Conservation (phyloP, 345 rosid genomes). For the Salix brachista region DNA sequence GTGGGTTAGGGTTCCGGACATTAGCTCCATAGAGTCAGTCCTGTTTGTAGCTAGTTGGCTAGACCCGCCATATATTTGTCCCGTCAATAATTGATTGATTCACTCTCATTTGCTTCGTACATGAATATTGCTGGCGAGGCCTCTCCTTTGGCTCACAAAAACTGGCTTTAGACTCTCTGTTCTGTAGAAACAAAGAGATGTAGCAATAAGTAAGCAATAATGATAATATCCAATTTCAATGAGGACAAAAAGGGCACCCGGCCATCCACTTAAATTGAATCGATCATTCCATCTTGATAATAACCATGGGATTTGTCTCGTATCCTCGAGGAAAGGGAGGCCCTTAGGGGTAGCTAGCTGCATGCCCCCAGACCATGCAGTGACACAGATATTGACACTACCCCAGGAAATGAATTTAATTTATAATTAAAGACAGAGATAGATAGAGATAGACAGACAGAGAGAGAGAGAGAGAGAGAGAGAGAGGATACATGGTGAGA, state of each 20-base stretch:
- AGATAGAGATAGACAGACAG: neutral
- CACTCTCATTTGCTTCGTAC: neutral
- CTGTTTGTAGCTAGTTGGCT: neutral
- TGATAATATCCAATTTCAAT: neutral
- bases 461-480: neutral
- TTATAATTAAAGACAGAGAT: neutral
- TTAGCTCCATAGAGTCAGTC: neutral
- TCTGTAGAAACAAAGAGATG: neutral
- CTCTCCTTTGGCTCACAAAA: neutral
- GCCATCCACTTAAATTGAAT: slow-evolving; percentile 20
- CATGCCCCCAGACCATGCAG: neutral
- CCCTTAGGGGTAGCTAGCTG: neutral
- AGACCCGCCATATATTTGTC: neutral
- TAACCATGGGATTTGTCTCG: slow-evolving; percentile 18
- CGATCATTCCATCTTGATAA: slow-evolving; percentile 33
- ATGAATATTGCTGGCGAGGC: neutral
- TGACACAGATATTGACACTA: slow-evolving; percentile 16
- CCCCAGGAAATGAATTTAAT: neutral
- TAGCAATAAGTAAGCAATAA: slow-evolving; percentile 35
- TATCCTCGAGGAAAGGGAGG: slow-evolving; percentile 3
- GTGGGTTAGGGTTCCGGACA: neutral
- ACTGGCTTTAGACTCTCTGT: neutral
- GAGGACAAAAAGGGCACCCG: slow-evolving; percentile 4
- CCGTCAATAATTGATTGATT: neutral
- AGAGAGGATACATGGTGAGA: neutral